Evolutionary conservation across 202 grass and related monocot genomes (phyloP).

Genomic region (Carex arenaria): DNA sequence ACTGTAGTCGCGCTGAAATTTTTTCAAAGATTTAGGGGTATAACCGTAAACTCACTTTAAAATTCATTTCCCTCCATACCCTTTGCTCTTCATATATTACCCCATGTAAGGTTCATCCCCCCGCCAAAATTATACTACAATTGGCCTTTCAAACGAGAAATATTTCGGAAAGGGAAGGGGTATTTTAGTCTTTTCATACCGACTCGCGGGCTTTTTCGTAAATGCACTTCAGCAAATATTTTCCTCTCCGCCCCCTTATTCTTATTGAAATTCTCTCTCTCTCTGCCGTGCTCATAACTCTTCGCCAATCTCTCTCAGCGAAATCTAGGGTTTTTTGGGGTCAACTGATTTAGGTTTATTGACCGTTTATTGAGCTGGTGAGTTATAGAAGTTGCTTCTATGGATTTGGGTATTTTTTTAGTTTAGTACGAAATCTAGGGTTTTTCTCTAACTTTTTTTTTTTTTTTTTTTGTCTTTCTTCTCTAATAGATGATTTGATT

Average conservation of each 20-base stretch:
- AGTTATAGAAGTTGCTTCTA: no score
- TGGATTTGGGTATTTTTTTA: no score
- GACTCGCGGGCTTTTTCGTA: not conserved
- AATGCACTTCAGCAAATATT: not conserved
- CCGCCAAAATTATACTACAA: not conserved
- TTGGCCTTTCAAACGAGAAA: not conserved
- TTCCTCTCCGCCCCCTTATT: not conserved
- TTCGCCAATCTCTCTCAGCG: not conserved
- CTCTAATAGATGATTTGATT: no score
- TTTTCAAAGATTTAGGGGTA: not conserved
- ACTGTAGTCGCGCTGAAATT: not conserved
- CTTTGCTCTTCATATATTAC: not conserved
- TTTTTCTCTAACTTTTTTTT: no score
- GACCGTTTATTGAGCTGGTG: not conserved
- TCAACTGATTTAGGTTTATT: not conserved
- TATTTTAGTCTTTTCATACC: not conserved
- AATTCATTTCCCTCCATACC: not conserved
- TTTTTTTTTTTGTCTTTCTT: no score
- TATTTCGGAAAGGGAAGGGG: not conserved
- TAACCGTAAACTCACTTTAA: not conserved
- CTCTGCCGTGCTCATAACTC: not conserved
- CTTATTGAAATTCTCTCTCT: not conserved
- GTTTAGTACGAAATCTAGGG: no score
- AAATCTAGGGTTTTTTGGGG: no score
- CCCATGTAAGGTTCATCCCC: no score